Base-by-base conservation (phyloP, 805 yeast species). In the Candida methanosorbosa region DNA sequence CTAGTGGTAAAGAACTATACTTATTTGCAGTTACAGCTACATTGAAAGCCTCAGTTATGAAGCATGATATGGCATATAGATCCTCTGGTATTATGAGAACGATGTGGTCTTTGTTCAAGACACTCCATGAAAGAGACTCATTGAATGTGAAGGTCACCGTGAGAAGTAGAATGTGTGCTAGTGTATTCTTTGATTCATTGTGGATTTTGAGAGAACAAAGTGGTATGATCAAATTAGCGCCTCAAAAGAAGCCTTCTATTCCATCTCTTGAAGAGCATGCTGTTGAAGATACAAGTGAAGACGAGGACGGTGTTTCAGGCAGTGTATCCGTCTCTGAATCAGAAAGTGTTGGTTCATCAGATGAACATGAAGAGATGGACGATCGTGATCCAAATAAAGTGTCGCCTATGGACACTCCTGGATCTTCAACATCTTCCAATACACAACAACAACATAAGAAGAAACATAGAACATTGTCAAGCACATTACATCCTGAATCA, bases 11-110 rank as follows among this genome's bases (percentile, higher is more conserved):
- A 50, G 71, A 68, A 36, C 69, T 81, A 21, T 85, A 80, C 47
- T 72, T 72, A 40, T 62, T 64, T 17, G 92, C 92, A 1, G 75
- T 83, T 17, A 64, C 70, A 15, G 57, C 83, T 30, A 77, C 92
- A 2, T 71, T 77, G 38, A 76, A 76, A 39, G 94, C 95, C 0
- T 85, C 96, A 0, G 80, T 90, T 20, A 64, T 85, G 46, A 86
- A 86, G 48, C 92, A 88, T 58, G 98, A 90, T 52, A 78, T 92
- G 68, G 85, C 97, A 0, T 85, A 84, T 54, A 71, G 97, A 44
- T 83, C 95, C 0, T 78, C 94, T 30, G 96, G 95, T 8, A 86
- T 92, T 39, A 85, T 92, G 92, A 73, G 82, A 49, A 87, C 87
- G 50, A 79, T 87, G 65, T 90, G 98, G 98, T 84, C 81, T 39